Conservation (phyloP, 495 filamentous ascomycete genomes). For the Hypoxylon trugodes region DNA sequence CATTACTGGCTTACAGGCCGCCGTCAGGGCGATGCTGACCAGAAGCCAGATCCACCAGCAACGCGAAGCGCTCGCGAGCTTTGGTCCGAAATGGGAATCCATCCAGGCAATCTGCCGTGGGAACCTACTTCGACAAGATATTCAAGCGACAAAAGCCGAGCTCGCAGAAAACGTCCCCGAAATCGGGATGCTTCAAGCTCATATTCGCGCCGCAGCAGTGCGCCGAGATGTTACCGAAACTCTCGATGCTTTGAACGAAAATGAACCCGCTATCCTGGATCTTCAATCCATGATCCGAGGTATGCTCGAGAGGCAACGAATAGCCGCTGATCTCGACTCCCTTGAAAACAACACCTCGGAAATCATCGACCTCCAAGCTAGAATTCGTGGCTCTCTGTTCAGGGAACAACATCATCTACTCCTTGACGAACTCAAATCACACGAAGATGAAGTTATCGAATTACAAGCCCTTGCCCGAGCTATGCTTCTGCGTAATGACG, state of each 20-base stretch:
- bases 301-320: conserved; percentile 59
- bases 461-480: conserved; percentile 81
- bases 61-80: conserved; percentile 50
- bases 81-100: conserved; percentile 52
- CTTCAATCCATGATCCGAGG: conserved; percentile 60
- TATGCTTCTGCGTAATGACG: conserved; percentile 75
- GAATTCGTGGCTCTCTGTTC: conserved; percentile 68
- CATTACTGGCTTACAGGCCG: conserved; percentile 61
- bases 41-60: conserved; percentile 49
- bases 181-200: conserved; percentile 50
- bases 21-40: conserved; percentile 49
- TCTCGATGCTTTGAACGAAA: conserved; percentile 50
- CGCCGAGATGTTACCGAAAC: conserved; percentile 56
- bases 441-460: conserved; percentile 64
- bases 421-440: conserved; percentile 64
- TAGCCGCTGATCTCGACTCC: conserved; percentile 60
- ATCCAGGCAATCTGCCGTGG: conserved; percentile 62
- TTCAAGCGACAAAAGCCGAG: conserved; percentile 49
- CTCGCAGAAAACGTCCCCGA: conserved; percentile 47
- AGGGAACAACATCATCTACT: conserved; percentile 61
- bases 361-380: conserved; percentile 75
- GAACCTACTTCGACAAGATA: conserved; percentile 53
- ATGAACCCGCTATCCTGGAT: conserved; percentile 53
- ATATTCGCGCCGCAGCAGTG: conserved; percentile 57
- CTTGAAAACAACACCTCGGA: conserved; percentile 65